phyloP scores from a whole-genome alignment of 768 basidiomycete genomes.

The Amanita muscaria region DNA sequence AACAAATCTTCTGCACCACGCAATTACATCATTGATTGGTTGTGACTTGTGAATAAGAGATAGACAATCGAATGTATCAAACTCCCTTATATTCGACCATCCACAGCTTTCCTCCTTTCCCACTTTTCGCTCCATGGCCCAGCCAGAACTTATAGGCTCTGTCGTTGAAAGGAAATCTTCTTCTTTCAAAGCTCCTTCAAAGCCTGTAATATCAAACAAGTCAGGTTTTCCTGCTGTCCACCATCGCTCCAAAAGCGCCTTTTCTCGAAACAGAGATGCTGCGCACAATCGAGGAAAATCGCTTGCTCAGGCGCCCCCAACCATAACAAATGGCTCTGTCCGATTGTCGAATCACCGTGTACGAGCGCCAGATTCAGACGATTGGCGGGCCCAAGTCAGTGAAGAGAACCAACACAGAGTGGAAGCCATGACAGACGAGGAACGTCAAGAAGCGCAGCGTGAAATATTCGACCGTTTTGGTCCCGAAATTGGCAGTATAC shows the following conservation, averaged over 20 bases:
- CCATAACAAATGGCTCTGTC: constrained; percentile 9
- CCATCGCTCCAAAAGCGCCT: constrained; percentile 60
- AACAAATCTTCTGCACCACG: too few relatives aligned
- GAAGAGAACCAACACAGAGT: constrained; percentile 59
- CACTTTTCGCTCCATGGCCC: neutral
- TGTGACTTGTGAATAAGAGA: neutral
- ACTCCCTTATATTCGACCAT: neutral
- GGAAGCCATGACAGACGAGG: constrained; percentile 60
- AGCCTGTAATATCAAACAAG: constrained; percentile 20
- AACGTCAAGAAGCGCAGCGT: constrained; percentile 53
- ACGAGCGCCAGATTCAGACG: constrained; percentile 16
- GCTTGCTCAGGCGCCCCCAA: constrained; percentile 23
- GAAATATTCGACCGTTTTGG: constrained; percentile 73
- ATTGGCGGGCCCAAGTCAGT: constrained; percentile 51
- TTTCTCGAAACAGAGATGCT: constrained; percentile 40
- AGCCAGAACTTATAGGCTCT: constrained; percentile 28
- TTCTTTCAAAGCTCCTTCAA: constrained; percentile 19
- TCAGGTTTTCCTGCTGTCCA: constrained; percentile 57
- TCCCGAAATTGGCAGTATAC: constrained; percentile 47
- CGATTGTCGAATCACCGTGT: constrained; percentile 5
- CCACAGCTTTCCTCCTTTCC: too few relatives aligned
- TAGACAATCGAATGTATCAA: neutral
- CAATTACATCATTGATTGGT: neutral
- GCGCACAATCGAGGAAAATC: constrained; percentile 15
- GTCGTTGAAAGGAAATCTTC: constrained; percentile 38